Evolutionary conservation across 83 land plant species (phyloP).

Genomic region (Thuja plicata): DNA sequence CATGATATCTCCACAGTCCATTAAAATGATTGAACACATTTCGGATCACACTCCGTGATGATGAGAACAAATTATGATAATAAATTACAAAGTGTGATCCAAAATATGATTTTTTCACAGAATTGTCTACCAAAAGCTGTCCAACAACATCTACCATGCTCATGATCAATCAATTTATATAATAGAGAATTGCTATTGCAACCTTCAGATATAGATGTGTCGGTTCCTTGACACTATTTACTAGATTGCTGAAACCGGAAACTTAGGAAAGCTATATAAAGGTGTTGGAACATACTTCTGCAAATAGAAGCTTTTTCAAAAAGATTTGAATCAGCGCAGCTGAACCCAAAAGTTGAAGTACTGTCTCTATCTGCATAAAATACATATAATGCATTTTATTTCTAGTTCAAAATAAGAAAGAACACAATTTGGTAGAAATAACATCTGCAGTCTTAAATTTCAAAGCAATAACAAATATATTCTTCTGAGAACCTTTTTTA

Average conservation of each 20-base stretch:
- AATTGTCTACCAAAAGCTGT: too few relatives aligned
- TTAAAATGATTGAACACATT: too few relatives aligned
- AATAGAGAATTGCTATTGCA: neutral
- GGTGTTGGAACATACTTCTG: conserved; percentile 53
- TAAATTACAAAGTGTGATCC: too few relatives aligned
- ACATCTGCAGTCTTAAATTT: neutral
- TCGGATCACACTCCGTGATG: too few relatives aligned
- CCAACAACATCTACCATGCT: neutral
- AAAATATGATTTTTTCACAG: too few relatives aligned
- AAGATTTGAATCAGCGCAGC: conserved; percentile 85
- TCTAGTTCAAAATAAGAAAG: neutral
- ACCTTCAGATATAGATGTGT: neutral
- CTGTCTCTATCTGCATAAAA: conserved; percentile 78
- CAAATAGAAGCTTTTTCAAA: conserved; percentile 85
- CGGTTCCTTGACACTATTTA: neutral
- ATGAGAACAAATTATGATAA: too few relatives aligned
- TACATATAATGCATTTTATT: conserved; percentile 2
- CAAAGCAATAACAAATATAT: neutral
- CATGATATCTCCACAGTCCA: too few relatives aligned
- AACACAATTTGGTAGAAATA: neutral
- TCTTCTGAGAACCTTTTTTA: neutral
- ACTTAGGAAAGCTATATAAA: neutral
- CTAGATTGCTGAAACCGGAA: neutral
- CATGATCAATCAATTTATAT: neutral
- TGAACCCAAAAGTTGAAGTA: conserved; percentile 85